Conservation (phyloP, 2,329 filamentous ascomycete genomes). For the Sarocladium brachiariae region DNA sequence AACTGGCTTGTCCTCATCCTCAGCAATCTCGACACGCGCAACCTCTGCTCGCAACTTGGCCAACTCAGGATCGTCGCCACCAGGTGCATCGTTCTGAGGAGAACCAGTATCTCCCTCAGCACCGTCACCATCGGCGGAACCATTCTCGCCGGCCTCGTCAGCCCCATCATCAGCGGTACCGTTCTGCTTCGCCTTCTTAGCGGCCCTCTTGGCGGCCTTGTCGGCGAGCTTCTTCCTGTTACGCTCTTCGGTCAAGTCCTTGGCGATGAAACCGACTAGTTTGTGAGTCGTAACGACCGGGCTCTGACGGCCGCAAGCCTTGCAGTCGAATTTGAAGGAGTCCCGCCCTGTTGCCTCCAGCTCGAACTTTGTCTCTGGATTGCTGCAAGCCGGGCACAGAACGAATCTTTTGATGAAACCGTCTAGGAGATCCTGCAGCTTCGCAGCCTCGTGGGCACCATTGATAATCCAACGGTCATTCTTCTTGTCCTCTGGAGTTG, state of each 20-base stretch:
- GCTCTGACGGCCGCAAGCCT: conserved; percentile 90
- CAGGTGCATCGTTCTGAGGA: conserved; percentile 43
- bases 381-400: conserved; percentile 99
- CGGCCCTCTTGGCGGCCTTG: conserved; percentile 87
- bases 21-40: conserved; percentile 32
- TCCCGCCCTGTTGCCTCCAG: conserved; percentile 89
- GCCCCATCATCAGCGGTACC: conserved; percentile 40
- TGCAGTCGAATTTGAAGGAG: conserved; percentile 74
- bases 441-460: conserved; percentile 87
- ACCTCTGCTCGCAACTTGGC: conserved; percentile 67
- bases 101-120: background rate
- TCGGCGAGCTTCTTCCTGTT: conserved; percentile 99
- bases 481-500: conserved; percentile 95
- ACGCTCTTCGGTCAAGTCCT: conserved; percentile 87
- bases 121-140: conserved; percentile 34
- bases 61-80: conserved; percentile 86
- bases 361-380: conserved; percentile 92
- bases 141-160: conserved; percentile 43
- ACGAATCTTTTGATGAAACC: conserved; percentile 99
- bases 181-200: conserved; percentile 80
- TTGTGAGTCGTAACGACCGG: conserved; percentile 91
- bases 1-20: conserved; percentile 68
- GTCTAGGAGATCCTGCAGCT: conserved; percentile 96
- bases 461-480: conserved; percentile 99
- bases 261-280: conserved; percentile 93